phyloP scores from a whole-genome alignment of 2,329 filamentous ascomycete species.

The Sordariomycetes sp. region DNA sequence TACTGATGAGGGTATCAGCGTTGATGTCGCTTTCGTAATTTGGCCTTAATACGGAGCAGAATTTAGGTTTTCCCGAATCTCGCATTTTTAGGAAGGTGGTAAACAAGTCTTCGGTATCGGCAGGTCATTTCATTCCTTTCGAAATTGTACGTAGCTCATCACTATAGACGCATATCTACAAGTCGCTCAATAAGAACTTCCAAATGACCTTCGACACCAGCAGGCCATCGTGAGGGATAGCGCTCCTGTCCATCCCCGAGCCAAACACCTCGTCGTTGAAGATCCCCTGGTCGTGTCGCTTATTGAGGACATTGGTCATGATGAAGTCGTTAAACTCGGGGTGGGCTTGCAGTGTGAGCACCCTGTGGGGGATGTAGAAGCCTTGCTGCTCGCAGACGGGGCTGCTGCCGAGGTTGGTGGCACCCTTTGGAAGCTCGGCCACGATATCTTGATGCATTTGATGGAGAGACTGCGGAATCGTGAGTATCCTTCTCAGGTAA shows the following conservation, averaged over 20 bases:
- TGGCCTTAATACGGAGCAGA: too few species aligned
- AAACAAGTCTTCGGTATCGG: too few species aligned
- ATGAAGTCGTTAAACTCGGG: slow-evolving; percentile 33
- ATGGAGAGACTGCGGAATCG: slow-evolving; percentile 22
- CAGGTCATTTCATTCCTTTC: too few species aligned
- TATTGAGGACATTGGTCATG: slow-evolving; percentile 24
- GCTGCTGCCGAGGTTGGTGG: slow-evolving; percentile 30
- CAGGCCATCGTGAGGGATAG: slow-evolving; percentile 16
- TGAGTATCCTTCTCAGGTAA: background rate
- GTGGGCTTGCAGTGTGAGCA: slow-evolving; percentile 37
- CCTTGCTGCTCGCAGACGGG: slow-evolving; percentile 30
- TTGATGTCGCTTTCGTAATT: too few species aligned
- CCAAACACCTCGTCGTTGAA: slow-evolving; percentile 2
- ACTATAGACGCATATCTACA: too few species aligned
- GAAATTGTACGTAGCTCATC: too few species aligned
- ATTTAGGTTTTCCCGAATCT: too few species aligned
- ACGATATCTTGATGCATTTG: slow-evolving; percentile 40
- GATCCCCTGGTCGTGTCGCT: slow-evolving; percentile 14
- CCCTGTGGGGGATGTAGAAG: slow-evolving; percentile 26
- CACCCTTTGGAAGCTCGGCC: slow-evolving; percentile 25
- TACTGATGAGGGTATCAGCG: too few species aligned
- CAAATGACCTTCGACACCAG: slow-evolving; percentile 16
- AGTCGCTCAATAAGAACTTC: slow-evolving; percentile 12
- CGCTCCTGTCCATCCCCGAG: slow-evolving; percentile 12
- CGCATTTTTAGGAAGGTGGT: too few species aligned